Percentiles rank a stretch among this genome's conserved stretches.
These are phyloP conservation scores for Annulohypoxylon bovei DNA, from an alignment of 495 filamentous ascomycete genomes.

Conservation along the genomic window DNA sequence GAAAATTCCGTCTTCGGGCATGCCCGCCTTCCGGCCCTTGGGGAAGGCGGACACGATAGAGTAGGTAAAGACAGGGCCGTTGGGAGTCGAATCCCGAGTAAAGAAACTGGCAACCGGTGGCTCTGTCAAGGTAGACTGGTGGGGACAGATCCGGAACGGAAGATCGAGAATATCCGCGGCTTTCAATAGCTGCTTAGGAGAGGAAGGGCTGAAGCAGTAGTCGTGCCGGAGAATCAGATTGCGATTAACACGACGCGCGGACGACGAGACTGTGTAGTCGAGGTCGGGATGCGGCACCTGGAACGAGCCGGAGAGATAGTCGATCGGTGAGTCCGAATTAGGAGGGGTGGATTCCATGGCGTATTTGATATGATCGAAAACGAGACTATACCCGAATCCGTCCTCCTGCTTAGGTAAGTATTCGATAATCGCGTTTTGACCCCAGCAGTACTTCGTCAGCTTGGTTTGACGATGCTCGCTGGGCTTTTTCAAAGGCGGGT, in stretches of 20 bases:
- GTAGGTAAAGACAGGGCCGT: constrained; percentile 5
- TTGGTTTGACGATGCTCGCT: not conserved
- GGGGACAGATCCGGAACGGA: not conserved
- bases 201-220: not conserved
- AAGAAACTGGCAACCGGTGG: not conserved
- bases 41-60: constrained; percentile 4
- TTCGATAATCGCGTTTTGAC: not conserved
- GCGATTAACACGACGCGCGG: not conserved
- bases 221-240: constrained; percentile 4
- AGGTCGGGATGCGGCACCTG: constrained; percentile 3
- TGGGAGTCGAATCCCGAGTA: not conserved
- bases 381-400: constrained; percentile 1
- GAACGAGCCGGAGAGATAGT: not conserved
- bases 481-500: not conserved
- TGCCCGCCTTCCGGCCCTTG: not conserved
- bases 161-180: not conserved
- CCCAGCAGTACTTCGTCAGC: not conserved
- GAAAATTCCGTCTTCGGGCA: not conserved
- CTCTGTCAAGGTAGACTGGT: not conserved
- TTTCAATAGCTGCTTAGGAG: not conserved
- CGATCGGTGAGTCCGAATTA: not conserved
- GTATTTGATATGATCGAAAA: not conserved
- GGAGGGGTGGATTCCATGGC: not conserved
- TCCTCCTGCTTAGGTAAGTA: not conserved
- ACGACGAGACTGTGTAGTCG: constrained; percentile 6